Conservation (phyloP, 2,329 filamentous ascomycete species). For the Venturiaceae sp. region DNA sequence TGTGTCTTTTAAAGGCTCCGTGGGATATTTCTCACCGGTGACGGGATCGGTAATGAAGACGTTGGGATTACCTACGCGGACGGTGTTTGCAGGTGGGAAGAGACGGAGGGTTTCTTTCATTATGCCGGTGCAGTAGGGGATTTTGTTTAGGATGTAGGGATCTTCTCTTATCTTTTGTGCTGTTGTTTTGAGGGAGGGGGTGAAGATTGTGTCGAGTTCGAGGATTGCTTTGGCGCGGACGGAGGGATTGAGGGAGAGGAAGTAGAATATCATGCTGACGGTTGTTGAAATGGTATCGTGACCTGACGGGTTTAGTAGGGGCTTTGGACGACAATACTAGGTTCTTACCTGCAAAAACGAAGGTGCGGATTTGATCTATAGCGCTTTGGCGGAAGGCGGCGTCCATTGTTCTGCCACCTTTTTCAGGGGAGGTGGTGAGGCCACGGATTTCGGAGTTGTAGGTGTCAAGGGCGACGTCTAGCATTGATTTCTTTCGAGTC, state of each 20-base stretch:
- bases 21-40: slow-evolving; percentile 13
- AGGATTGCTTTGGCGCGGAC: slow-evolving; percentile 22
- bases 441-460: not conserved
- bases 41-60: slow-evolving; percentile 5
- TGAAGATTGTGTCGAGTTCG: slow-evolving; percentile 30
- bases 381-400: slow-evolving; percentile 4
- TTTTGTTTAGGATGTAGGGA: slow-evolving; percentile 19
- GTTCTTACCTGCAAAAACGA: not conserved
- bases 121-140: slow-evolving; percentile 21
- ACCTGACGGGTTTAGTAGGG: too few relatives aligned
- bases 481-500: not conserved
- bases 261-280: slow-evolving; percentile 19
- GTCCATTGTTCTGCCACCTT: not conserved
- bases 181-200: not conserved
- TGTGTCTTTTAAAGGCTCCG: slow-evolving; percentile 1
- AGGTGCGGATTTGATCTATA: slow-evolving; percentile 12
- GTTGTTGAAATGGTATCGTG: slow-evolving; percentile 31
- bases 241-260: slow-evolving; percentile 19
- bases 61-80: not conserved
- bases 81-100: slow-evolving; percentile 16
- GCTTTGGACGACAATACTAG: slow-evolving; percentile 21
- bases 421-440: not conserved
- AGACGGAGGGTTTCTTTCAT: slow-evolving; percentile 26
- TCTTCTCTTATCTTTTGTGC: not conserved
- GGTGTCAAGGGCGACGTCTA: slow-evolving; percentile 4